A percentile compares a stretch with the other conserved stretches of the same genome.
These are phyloP conservation scores for Ramalina intermedia DNA, from an alignment of 495 filamentous ascomycete species.

Conservation along the genomic window DNA sequence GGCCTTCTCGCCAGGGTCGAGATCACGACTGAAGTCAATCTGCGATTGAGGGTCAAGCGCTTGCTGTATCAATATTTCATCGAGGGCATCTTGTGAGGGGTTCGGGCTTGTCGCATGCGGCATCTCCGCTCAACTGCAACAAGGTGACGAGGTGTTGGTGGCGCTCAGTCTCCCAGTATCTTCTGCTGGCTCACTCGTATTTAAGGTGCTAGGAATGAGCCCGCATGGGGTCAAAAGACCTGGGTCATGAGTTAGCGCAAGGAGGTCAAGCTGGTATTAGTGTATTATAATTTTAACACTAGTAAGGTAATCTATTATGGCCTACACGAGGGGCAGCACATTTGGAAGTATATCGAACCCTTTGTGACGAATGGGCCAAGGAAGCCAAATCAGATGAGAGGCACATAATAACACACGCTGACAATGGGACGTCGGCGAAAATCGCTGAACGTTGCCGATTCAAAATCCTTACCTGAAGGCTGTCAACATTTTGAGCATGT, in stretches of 20 bases:
- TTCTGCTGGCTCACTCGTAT: neutral
- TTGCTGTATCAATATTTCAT: conserved; percentile 37
- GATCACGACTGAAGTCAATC: conserved; percentile 32
- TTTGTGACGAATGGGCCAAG: no score
- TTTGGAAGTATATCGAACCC: no score
- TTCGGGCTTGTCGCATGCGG: conserved; percentile 31
- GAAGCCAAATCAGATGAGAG: no score
- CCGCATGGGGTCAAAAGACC: no score
- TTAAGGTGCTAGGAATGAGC: no score
- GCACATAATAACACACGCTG: no score
- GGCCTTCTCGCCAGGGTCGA: conserved; percentile 57
- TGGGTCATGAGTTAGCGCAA: neutral
- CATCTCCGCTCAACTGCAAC: conserved; percentile 18
- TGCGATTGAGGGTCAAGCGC: conserved; percentile 22
- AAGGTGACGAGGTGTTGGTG: neutral
- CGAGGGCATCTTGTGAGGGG: conserved; percentile 28
- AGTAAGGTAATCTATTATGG: neutral
- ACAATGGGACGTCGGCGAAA: no score
- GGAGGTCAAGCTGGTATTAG: neutral
- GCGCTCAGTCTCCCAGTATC: neutral
- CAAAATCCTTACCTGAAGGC: conserved; percentile 25
- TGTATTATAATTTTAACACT: neutral
- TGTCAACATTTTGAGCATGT: conserved; percentile 51
- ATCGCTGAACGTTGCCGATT: neutral
- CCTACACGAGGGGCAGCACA: no score